phyloP scores from a whole-genome alignment of 1,139 yeast species.

The Debaryomyces sp. region DNA sequence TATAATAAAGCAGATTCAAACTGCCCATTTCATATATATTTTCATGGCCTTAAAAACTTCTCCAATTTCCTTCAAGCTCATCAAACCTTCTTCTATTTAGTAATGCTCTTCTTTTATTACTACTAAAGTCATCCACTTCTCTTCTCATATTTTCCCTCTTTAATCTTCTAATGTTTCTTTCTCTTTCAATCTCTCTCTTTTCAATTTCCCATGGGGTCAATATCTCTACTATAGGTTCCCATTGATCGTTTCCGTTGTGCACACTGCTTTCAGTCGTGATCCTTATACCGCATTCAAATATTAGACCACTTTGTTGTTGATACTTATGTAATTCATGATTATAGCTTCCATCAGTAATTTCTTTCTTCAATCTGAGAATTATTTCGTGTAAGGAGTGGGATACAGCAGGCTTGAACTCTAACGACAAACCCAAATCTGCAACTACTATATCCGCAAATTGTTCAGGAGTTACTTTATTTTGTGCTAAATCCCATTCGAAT shows the following conservation, averaged over 20 bases:
- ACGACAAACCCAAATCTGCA: slow-evolving; percentile 76
- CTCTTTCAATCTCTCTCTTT: slow-evolving; percentile 92
- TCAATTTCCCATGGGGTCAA: slow-evolving; percentile 93
- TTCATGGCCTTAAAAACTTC: not conserved
- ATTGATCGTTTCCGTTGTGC: slow-evolving; percentile 60
- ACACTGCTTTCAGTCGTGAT: slow-evolving; percentile 49
- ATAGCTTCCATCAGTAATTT: slow-evolving; percentile 78
- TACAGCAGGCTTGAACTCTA: slow-evolving; percentile 90
- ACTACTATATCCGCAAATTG: slow-evolving; percentile 81
- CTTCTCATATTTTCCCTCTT: slow-evolving; percentile 86
- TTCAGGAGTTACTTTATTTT: slow-evolving; percentile 75
- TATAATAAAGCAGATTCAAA: no score
- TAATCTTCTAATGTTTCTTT: slow-evolving; percentile 84
- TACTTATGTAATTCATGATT: slow-evolving; percentile 49
- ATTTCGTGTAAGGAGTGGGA: slow-evolving; percentile 87
- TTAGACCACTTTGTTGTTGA: slow-evolving; percentile 46
- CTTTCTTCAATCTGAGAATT: slow-evolving; percentile 74
- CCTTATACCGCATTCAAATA: slow-evolving; percentile 48
- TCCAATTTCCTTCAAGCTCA: slow-evolving; percentile 38
- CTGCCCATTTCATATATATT: no score
- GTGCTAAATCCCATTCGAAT: slow-evolving; percentile 89
- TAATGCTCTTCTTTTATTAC: slow-evolving; percentile 47
- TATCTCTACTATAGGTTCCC: slow-evolving; percentile 89
- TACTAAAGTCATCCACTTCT: slow-evolving; percentile 44
- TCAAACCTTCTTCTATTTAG: slow-evolving; percentile 56